A percentile compares a stretch with the other conserved stretches of the same genome.
Conservation (phyloP, 1,284 basidiomycete species). For the Cryptococcus depauperatus region DNA sequence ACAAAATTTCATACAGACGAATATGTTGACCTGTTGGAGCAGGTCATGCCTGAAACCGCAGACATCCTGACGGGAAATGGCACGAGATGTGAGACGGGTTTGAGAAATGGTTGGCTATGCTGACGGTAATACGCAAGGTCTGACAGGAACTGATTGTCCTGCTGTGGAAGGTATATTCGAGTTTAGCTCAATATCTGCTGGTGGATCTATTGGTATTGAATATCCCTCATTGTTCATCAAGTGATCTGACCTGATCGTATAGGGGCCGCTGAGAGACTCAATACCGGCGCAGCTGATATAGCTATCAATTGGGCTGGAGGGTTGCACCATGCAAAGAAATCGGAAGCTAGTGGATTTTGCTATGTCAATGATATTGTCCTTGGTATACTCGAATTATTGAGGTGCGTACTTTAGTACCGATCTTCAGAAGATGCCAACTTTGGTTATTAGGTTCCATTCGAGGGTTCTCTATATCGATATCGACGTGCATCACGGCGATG, state of each 20-base stretch:
- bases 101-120: not conserved
- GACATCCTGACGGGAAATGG: conserved; percentile 76
- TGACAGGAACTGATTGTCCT: conserved; percentile 91
- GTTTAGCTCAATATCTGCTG: conserved; percentile 91
- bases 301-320: conserved; percentile 97
- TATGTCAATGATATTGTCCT: conserved; percentile 89
- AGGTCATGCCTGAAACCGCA: conserved; percentile 78
- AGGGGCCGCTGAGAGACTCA: conserved; percentile 76
- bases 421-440: not conserved
- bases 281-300: conserved; percentile 76
- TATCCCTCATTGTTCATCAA: not conserved
- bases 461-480: conserved; percentile 96
- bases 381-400: conserved; percentile 74
- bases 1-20: conserved; percentile 95
- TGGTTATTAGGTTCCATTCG: conserved; percentile 52
- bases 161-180: conserved; percentile 94
- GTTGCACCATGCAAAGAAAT: conserved; percentile 94
- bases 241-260: not conserved
- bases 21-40: conserved; percentile 82
- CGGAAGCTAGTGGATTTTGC: conserved; percentile 92
- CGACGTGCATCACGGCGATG: conserved; percentile 95
- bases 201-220: conserved; percentile 69
- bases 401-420: conserved; percentile 46
- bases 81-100: conserved; percentile 59
- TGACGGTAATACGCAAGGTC: conserved; percentile 49